Evolutionary conservation across 2,329 filamentous ascomycete species (phyloP).

Genomic region (Aspergillus quadricinctus): DNA sequence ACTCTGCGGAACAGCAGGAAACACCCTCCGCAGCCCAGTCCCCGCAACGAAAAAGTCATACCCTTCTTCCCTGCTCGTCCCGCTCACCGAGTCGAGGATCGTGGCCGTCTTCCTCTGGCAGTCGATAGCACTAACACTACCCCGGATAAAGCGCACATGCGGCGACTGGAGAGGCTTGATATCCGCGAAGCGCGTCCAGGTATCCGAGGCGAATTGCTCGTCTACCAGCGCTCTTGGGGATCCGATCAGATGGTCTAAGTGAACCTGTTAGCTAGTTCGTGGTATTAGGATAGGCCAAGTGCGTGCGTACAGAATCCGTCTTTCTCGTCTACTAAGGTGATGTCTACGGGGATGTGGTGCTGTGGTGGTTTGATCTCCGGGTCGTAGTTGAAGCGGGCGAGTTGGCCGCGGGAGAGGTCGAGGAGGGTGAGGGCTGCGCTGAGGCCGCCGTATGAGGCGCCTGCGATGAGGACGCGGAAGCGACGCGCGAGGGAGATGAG

Average conservation of each 20-base stretch:
- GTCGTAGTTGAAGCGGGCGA: slow-evolving; percentile 42
- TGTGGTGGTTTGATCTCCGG: slow-evolving; percentile 16
- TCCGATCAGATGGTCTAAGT: slow-evolving; percentile 68
- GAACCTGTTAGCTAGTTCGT: background rate
- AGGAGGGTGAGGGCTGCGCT: slow-evolving; percentile 63
- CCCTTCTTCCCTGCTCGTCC: slow-evolving; percentile 31
- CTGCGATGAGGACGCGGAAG: slow-evolving; percentile 61
- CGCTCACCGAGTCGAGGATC: slow-evolving; percentile 48
- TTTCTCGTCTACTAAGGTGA: slow-evolving; percentile 73
- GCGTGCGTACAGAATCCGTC: slow-evolving; percentile 67
- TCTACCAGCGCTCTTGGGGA: slow-evolving; percentile 67
- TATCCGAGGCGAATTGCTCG: slow-evolving; percentile 58
- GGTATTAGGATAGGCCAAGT: background rate
- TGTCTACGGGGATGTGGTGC: slow-evolving; percentile 56
- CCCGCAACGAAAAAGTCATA: slow-evolving; percentile 77
- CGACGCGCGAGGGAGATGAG: slow-evolving; percentile 16
- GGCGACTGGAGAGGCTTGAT: slow-evolving; percentile 62
- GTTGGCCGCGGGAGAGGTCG: slow-evolving; percentile 57
- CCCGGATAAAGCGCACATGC: slow-evolving; percentile 62
- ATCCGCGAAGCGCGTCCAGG: slow-evolving; percentile 66
- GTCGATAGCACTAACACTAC: slow-evolving; percentile 59
- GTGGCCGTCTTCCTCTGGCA: slow-evolving; percentile 55
- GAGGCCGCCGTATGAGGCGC: slow-evolving; percentile 69
- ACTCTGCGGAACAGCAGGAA: slow-evolving; percentile 68
- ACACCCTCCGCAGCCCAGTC: slow-evolving; percentile 65